phyloP scores from a whole-genome alignment of 2,329 filamentous ascomycete genomes.

The Xylaria sp. region DNA sequence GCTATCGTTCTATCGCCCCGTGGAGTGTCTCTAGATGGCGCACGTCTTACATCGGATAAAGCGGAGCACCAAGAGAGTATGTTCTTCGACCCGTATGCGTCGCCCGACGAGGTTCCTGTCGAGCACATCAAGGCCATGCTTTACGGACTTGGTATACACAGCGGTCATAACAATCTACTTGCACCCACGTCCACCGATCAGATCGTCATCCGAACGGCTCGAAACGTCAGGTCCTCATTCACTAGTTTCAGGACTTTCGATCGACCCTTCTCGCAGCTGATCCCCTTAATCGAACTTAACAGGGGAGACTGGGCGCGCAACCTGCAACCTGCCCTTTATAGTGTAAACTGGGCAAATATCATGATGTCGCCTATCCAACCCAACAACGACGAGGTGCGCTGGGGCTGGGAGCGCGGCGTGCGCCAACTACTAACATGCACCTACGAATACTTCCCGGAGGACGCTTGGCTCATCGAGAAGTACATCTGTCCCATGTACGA shows the following conservation, averaged over 20 bases:
- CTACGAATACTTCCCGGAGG: conserved; percentile 62
- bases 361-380: conserved; percentile 45
- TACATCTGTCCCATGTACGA: conserved; percentile 61
- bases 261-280: conserved; percentile 36
- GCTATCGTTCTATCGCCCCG: conserved; percentile 63
- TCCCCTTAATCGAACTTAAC: conserved; percentile 34
- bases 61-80: conserved; percentile 50
- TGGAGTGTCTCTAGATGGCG: conserved; percentile 56
- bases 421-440: conserved; percentile 61
- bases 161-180: conserved; percentile 49
- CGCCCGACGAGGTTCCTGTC: conserved; percentile 59
- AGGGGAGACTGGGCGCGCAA: conserved; percentile 52
- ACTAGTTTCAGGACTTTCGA: conserved; percentile 40
- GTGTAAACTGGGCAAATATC: conserved; percentile 65
- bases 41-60: conserved; percentile 34
- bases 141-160: conserved; percentile 42
- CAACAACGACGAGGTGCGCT: conserved; percentile 35
- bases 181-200: conserved; percentile 58
- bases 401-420: conserved; percentile 56
- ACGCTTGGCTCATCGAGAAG: conserved; percentile 64
- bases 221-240: conserved; percentile 74
- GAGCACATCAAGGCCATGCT: conserved; percentile 55
- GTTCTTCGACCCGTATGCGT: conserved; percentile 79
- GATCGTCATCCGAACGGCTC: conserved; percentile 68
- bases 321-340: conserved; percentile 59